Evolutionary conservation across 129 eudicot genomes (phyloP), one percentile per base, ranked within the genome.

Genomic region (Centrapalus pauciflorus): DNA sequence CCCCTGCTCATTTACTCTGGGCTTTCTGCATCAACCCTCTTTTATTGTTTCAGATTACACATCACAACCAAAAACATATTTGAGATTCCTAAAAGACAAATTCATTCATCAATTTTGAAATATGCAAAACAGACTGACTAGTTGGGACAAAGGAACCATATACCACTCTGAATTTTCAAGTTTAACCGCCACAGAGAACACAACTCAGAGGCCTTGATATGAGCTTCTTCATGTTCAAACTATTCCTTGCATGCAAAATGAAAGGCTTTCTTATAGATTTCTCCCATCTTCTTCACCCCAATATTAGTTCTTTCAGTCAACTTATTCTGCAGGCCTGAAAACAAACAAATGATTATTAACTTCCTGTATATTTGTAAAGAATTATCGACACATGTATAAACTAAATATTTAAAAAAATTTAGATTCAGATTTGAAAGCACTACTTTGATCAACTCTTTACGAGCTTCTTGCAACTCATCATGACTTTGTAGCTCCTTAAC

Each of bases 251-350:
- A 86, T 3, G 75, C 71, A 5, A 66, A 67, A 11, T 70, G 76
- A 56, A 88, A 84, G 6, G 86, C 75, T 61, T 80, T 88, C 55
- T 20, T 61, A 69, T 92, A 90, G 8, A 88, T 57, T 38, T 93
- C 96, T 19, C 99, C 99, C 96, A 93, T 86, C 54, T 95, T 80
- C 29, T 89, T 93, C 32, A 93, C 76, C 9, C 90, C 85, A 41
- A 93, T 84, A 40, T 80, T 80, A 7, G 88, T 82, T 14, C 84
- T 75, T 6, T 67, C 77, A 49, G 64, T 69, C 64, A 80, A 19
- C 80, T 81, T 81, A 16, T 93, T 95, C 7, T 34, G 73, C 67
- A 93, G 62, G 10, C 92, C 99, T 93, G 85, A 64, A 74, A 69
- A 66, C 13, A 41, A 67, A 7, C 21, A 14, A 55, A 3, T 4